Evolutionary conservation across 352 stramenopile species (phyloP).

Genomic region (Phytophthora melonis): DNA sequence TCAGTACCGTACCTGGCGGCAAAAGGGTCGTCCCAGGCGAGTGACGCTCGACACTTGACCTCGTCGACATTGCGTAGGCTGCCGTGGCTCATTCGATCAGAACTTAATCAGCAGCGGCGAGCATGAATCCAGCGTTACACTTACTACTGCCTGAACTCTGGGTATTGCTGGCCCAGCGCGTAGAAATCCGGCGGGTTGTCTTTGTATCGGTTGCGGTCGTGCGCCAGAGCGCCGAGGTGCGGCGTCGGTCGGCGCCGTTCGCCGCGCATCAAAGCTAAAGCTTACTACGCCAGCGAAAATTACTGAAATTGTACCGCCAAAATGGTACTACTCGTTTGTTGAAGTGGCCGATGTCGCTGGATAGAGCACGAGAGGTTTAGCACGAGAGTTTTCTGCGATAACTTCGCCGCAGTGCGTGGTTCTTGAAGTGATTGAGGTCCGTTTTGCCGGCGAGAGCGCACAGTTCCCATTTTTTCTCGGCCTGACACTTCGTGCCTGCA

Average conservation of each 20-base stretch:
- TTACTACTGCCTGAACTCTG: constrained; percentile 73
- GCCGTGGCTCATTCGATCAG: neutral
- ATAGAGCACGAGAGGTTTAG: no score
- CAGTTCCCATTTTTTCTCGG: no score
- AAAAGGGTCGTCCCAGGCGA: constrained; percentile 83
- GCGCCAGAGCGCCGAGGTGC: constrained; percentile 65
- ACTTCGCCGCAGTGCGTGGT: no score
- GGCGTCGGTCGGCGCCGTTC: constrained; percentile 66
- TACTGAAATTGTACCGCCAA: constrained; percentile 3
- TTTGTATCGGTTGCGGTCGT: constrained; percentile 84
- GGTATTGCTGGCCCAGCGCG: constrained; percentile 65
- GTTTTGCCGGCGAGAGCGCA: no score
- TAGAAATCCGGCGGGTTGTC: constrained; percentile 79
- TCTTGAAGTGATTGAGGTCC: no score
- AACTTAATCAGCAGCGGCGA: neutral
- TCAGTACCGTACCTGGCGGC: constrained; percentile 60
- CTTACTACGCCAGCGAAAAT: neutral
- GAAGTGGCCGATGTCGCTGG: neutral
- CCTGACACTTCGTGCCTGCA: no score
- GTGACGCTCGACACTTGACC: constrained; percentile 56
- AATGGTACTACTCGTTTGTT: constrained; percentile 2
- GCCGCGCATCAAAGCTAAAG: constrained; percentile 47
- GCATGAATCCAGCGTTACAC: neutral
- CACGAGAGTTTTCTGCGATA: no score
- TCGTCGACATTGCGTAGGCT: constrained; percentile 77